These are phyloP conservation scores for Pisolithus thermaeus DNA, from an alignment of 1,284 basidiomycete species.

Conservation along the genomic window DNA sequence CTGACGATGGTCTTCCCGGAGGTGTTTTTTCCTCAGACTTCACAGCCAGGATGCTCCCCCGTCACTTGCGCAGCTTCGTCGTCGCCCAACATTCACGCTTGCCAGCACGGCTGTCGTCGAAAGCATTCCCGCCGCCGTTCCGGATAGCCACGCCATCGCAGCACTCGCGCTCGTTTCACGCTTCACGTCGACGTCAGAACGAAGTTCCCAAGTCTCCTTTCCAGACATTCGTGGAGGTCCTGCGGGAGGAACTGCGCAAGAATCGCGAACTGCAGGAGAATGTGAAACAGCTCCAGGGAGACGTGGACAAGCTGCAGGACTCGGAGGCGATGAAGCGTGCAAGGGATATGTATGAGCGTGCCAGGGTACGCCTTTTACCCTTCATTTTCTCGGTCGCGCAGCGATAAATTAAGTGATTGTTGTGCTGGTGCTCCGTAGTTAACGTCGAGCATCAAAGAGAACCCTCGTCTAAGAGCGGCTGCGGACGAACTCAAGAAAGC, in stretches of 20 bases:
- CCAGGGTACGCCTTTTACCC: constrained; percentile 59
- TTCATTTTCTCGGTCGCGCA: not conserved
- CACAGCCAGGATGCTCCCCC: constrained; percentile 21
- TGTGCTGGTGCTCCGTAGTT: constrained; percentile 44
- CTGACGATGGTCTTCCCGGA: not conserved
- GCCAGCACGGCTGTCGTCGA: constrained; percentile 10
- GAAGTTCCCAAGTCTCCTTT: constrained; percentile 89
- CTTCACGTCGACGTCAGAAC: constrained; percentile 53
- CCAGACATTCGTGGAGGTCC: constrained; percentile 91
- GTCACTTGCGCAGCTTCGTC: constrained; percentile 27
- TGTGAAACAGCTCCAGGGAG: constrained; percentile 94
- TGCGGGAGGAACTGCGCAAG: constrained; percentile 89
- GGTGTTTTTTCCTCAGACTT: not conserved
- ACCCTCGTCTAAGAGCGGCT: constrained; percentile 85
- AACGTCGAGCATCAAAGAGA: constrained; percentile 93
- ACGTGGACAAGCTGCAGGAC: constrained; percentile 96
- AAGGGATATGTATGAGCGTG: constrained; percentile 87
- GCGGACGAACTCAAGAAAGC: constrained; percentile 87
- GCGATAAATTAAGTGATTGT: not conserved
- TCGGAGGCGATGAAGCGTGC: constrained; percentile 95
- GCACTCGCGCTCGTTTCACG: constrained; percentile 51
- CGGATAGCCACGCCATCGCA: constrained; percentile 32
- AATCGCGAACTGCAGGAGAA: constrained; percentile 94
- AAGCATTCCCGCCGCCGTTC: constrained; percentile 32
- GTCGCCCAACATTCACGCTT: constrained; percentile 21